These are phyloP conservation scores for Macrolepiota dolichaula DNA, from an alignment of 768 basidiomycete genomes.

Conservation along the genomic window DNA sequence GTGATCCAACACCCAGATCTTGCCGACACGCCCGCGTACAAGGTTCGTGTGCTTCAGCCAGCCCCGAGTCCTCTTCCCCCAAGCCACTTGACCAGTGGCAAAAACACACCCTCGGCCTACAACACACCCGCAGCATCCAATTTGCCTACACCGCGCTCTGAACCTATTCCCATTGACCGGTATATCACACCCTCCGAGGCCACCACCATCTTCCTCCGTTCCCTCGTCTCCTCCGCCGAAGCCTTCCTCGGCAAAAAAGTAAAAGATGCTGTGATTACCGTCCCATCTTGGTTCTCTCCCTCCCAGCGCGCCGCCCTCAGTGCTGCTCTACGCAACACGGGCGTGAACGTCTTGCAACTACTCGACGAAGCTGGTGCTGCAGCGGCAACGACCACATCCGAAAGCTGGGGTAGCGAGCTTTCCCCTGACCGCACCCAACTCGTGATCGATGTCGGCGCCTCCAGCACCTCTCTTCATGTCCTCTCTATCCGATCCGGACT, in stretches of 20 bases:
- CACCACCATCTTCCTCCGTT: conserved; percentile 79
- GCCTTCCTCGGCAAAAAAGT: conserved; percentile 86
- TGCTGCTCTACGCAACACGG: conserved; percentile 75
- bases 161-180: conserved; percentile 63
- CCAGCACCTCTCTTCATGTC: conserved; percentile 64
- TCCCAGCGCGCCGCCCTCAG: conserved; percentile 67
- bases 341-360: conserved; percentile 80
- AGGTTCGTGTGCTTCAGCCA: conserved; percentile 75
- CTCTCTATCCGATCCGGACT: conserved; percentile 77
- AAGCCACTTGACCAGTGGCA: conserved; percentile 24
- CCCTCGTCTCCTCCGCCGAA: conserved; percentile 81
- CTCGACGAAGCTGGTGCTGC: conserved; percentile 86
- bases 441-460: conserved; percentile 78
- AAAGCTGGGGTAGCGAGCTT: conserved; percentile 35
- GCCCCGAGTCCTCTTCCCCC: conserved; percentile 64
- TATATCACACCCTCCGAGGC: conserved; percentile 82
- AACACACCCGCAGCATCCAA: conserved; percentile 66
- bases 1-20: conserved; percentile 74
- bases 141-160: conserved; percentile 68
- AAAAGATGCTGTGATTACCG: conserved; percentile 78
- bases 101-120: conserved; percentile 34
- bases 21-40: conserved; percentile 77
- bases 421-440: conserved; percentile 71
- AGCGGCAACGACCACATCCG: conserved; percentile 51
- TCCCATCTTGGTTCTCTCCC: conserved; percentile 73